Evolutionary conservation across 257 asterid genomes (phyloP).

Genomic region (Anisodus acutangulus): DNA sequence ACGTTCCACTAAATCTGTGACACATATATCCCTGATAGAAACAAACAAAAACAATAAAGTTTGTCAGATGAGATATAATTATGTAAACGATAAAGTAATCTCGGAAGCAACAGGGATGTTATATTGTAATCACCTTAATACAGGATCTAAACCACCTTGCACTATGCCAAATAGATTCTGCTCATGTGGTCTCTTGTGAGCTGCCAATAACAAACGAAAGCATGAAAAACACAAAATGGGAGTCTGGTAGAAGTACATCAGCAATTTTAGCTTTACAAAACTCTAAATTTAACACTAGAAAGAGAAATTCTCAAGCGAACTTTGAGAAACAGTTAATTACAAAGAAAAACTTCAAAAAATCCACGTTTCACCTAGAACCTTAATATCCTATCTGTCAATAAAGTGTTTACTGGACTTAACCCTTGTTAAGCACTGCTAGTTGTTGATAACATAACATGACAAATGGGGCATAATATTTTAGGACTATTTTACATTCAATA

Average conservation of each 20-base stretch:
- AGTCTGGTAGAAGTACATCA: not conserved
- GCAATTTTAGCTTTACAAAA: not conserved
- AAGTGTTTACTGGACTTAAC: not conserved
- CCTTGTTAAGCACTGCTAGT: slow-evolving; percentile 14
- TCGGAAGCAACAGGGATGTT: slow-evolving; percentile 18
- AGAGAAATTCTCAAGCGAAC: not conserved
- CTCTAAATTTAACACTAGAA: slow-evolving; percentile 14
- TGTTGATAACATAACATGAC: not conserved
- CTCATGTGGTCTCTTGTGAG: slow-evolving; percentile 89
- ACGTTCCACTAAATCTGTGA: slow-evolving; percentile 87
- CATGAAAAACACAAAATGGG: slow-evolving; percentile 10
- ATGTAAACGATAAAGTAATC: not conserved
- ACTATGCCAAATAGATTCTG: slow-evolving; percentile 98
- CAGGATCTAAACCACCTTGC: slow-evolving; percentile 99
- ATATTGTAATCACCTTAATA: slow-evolving; percentile 61
- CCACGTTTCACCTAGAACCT: not conserved
- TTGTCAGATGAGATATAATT: slow-evolving; percentile 15
- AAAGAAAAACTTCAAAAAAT: slow-evolving; percentile 18
- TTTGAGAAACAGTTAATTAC: not conserved
- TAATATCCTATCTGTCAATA: not conserved
- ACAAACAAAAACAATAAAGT: slow-evolving; percentile 32
- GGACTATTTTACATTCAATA: slow-evolving; percentile 9
- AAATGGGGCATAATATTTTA: not conserved
- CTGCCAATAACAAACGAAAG: slow-evolving; percentile 51
- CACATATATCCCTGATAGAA: slow-evolving; percentile 86